Conservation (phyloP, 805 yeast species). For the Hanseniaspora pseudoguilliermondii region DNA sequence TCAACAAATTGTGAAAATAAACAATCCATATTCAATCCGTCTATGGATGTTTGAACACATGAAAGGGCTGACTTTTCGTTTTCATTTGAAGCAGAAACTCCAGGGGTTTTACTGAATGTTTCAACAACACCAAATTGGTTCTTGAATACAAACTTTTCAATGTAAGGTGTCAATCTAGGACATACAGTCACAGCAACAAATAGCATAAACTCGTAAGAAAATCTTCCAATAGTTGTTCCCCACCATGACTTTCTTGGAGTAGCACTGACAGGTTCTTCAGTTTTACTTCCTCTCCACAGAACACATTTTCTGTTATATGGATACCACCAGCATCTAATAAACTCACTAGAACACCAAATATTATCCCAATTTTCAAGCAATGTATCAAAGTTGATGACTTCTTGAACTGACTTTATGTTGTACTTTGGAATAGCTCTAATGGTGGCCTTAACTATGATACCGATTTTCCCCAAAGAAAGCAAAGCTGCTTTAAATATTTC, state of each 20-base stretch:
- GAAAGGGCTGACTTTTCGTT: constrained; percentile 29
- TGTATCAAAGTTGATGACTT: constrained; percentile 65
- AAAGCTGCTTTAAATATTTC: constrained; percentile 71
- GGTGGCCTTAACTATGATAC: constrained; percentile 76
- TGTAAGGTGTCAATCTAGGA: constrained; percentile 69
- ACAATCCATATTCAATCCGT: constrained; percentile 91
- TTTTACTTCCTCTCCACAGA: constrained; percentile 78
- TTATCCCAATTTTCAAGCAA: constrained; percentile 60
- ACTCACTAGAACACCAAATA: constrained; percentile 83
- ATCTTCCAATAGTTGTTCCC: constrained; percentile 67
- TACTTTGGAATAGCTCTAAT: constrained; percentile 73
- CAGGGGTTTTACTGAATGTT: constrained; percentile 43
- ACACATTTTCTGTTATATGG: constrained; percentile 81
- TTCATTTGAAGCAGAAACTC: background rate
- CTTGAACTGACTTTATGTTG: constrained; percentile 68
- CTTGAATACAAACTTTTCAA: constrained; percentile 73
- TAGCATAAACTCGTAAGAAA: constrained; percentile 63
- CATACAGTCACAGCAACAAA: constrained; percentile 64
- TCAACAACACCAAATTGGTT: constrained; percentile 73
- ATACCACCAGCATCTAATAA: constrained; percentile 93
- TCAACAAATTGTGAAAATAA: constrained; percentile 84
- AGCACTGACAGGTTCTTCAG: constrained; percentile 44
- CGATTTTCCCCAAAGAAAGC: constrained; percentile 81
- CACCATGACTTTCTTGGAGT: constrained; percentile 69
- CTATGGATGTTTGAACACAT: constrained; percentile 60